These are phyloP conservation scores for Cardamine chenopodiifolia DNA, from an alignment of 345 rosid species.

Conservation along the genomic window DNA sequence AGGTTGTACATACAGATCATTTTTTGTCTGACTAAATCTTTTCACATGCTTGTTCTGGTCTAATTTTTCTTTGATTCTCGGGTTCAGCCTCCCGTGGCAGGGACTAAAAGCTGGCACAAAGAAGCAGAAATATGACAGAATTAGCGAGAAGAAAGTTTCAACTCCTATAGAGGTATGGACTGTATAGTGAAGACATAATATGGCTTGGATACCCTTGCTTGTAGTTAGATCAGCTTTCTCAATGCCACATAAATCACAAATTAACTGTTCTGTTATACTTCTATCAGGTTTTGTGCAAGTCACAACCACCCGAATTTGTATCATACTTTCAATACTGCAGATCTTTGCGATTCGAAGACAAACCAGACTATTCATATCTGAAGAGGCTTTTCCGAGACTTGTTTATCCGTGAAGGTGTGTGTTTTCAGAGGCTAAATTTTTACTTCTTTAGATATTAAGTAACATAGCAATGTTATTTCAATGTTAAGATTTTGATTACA, in stretches of 20 bases:
- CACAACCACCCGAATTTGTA: constrained; percentile 68
- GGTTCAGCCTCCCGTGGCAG: constrained; percentile 89
- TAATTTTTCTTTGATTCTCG: constrained; percentile 29
- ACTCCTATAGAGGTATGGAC: constrained; percentile 85
- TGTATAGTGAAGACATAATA: not conserved
- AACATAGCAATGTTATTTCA: not conserved
- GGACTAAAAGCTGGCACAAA: constrained; percentile 89
- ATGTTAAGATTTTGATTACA: not conserved
- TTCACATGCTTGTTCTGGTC: constrained; percentile 16
- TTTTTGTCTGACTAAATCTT: constrained; percentile 1
- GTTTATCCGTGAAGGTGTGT: constrained; percentile 77
- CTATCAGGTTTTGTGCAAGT: constrained; percentile 76
- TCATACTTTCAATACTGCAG: constrained; percentile 91
- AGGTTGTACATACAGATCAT: constrained; percentile 50
- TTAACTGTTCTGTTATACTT: constrained; percentile 6
- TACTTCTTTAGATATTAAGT: constrained; percentile 4
- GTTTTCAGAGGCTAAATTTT: not conserved
- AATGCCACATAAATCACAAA: constrained; percentile 11
- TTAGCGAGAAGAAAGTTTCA: constrained; percentile 85
- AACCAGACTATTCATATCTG: constrained; percentile 86
- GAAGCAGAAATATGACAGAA: constrained; percentile 87
- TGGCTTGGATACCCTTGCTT: constrained; percentile 18
- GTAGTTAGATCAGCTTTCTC: not conserved
- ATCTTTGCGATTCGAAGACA: constrained; percentile 76
- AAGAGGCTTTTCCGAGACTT: constrained; percentile 78